Evolutionary conservation across 2,329 filamentous ascomycete species (phyloP).

Genomic region (Didymella keratinophila): DNA sequence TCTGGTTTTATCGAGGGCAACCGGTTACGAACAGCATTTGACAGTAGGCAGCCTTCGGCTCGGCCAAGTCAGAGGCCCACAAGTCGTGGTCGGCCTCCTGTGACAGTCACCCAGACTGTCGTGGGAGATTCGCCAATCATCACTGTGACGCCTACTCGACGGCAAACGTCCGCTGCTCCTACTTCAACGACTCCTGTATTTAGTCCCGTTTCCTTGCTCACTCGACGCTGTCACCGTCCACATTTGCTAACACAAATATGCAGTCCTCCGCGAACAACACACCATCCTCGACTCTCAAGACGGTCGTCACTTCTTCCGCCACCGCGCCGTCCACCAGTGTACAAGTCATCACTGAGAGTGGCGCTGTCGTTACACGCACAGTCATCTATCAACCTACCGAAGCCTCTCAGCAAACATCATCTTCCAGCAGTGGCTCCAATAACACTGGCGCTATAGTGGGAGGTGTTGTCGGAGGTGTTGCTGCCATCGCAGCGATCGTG

Average conservation of each 20-base stretch:
- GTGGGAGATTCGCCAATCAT: constrained; percentile 30
- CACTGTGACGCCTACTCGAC: constrained; percentile 20
- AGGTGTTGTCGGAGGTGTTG: constrained; percentile 53
- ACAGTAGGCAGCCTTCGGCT: constrained; percentile 47
- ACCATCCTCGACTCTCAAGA: constrained; percentile 29
- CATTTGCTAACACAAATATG: neutral
- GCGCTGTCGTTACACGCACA: constrained; percentile 54
- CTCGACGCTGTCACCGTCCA: neutral
- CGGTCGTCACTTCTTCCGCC: constrained; percentile 15
- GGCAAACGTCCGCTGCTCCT: constrained; percentile 17
- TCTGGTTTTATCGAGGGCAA: neutral
- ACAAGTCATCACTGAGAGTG: constrained; percentile 54
- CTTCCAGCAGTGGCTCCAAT: constrained; percentile 13
- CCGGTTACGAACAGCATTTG: constrained; percentile 35
- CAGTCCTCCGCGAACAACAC: constrained; percentile 6
- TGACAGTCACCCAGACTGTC: constrained; percentile 42
- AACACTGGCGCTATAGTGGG: constrained; percentile 58
- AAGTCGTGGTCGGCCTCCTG: constrained; percentile 30
- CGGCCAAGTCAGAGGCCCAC: constrained; percentile 39
- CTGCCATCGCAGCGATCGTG: constrained; percentile 32
- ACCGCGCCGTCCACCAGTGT: constrained; percentile 35
- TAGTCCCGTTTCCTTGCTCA: constrained; percentile 22
- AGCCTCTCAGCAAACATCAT: neutral
- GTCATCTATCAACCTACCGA: constrained; percentile 49
- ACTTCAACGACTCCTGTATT: constrained; percentile 30